These are phyloP conservation scores for Zymoseptoria passerinii DNA, from an alignment of 2,329 filamentous ascomycete species.

Conservation along the genomic window DNA sequence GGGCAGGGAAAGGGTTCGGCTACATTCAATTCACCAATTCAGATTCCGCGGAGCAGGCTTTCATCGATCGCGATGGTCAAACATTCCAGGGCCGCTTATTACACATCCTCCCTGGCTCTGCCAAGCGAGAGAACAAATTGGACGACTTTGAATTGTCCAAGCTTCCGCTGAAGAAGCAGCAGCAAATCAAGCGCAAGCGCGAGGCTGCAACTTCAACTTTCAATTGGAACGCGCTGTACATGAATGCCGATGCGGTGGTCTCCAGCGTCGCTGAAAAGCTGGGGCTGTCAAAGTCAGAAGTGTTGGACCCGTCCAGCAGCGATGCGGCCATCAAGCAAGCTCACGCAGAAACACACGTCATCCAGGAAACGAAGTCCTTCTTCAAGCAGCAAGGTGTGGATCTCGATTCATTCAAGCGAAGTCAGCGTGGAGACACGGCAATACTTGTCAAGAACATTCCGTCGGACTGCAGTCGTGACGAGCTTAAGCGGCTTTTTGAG, in stretches of 20 bases:
- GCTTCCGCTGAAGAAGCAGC: constrained; percentile 88
- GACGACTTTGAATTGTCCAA: constrained; percentile 88
- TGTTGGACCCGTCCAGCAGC: constrained; percentile 90
- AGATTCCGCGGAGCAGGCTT: constrained; percentile 67
- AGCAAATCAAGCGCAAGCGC: constrained; percentile 75
- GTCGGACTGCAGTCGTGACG: constrained; percentile 69
- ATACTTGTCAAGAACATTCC: constrained; percentile 95
- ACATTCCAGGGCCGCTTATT: constrained; percentile 88
- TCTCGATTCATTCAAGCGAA: constrained; percentile 80
- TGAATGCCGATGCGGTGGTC: constrained; percentile 91
- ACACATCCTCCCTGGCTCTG: constrained; percentile 77
- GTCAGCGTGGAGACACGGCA: constrained; percentile 73
- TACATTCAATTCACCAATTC: constrained; percentile 72
- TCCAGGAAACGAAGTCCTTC: constrained; percentile 91
- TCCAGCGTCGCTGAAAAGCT: constrained; percentile 78
- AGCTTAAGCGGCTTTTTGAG: constrained; percentile 73
- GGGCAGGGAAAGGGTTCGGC: constrained; percentile 79
- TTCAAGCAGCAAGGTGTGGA: constrained; percentile 83
- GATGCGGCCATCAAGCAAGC: constrained; percentile 95
- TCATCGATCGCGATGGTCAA: constrained; percentile 68
- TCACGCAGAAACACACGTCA: constrained; percentile 89
- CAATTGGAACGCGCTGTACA: constrained; percentile 99
- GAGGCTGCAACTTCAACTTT: constrained; percentile 72
- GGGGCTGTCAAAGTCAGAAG: constrained; percentile 80
- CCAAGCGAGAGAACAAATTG: constrained; percentile 71